Conservation (phyloP, 257 asterid genomes). For the Capsicum chinense region DNA sequence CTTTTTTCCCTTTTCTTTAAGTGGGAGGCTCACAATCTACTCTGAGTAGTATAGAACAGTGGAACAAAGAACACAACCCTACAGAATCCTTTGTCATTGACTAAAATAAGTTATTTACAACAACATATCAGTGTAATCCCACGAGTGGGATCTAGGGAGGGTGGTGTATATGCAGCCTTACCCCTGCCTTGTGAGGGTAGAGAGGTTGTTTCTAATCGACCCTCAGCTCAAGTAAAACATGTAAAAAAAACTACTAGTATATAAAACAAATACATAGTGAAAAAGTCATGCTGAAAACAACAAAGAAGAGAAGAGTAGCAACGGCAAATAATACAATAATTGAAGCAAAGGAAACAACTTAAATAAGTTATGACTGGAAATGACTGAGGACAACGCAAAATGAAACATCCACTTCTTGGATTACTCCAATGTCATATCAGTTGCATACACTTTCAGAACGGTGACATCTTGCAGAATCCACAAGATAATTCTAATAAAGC, state of each 20-base stretch:
- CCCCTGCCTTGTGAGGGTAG: too few relatives aligned
- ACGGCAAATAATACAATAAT: too few relatives aligned
- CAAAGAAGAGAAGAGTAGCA: too few relatives aligned
- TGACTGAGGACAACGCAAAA: background rate
- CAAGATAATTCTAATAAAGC: constrained; percentile 15
- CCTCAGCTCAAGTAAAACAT: too few relatives aligned
- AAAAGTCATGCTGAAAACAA: too few relatives aligned
- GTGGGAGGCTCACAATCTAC: background rate
- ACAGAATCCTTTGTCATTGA: background rate
- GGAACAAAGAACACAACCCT: background rate
- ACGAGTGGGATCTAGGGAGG: too few relatives aligned
- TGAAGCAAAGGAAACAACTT: too few relatives aligned
- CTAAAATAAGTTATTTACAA: background rate
- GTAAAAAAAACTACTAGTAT: too few relatives aligned
- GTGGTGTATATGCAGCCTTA: too few relatives aligned
- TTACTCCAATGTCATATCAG: constrained; percentile 7
- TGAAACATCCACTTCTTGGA: constrained; percentile 18
- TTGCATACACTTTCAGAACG: background rate
- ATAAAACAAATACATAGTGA: too few relatives aligned
- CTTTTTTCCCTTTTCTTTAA: background rate
- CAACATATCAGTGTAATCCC: too few relatives aligned
- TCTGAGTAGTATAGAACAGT: background rate
- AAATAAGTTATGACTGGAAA: background rate
- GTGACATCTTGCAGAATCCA: background rate
- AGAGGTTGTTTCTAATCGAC: too few relatives aligned